phyloP scores from a whole-genome alignment of 495 filamentous ascomycete species.

The Elasticomyces elasticus region DNA sequence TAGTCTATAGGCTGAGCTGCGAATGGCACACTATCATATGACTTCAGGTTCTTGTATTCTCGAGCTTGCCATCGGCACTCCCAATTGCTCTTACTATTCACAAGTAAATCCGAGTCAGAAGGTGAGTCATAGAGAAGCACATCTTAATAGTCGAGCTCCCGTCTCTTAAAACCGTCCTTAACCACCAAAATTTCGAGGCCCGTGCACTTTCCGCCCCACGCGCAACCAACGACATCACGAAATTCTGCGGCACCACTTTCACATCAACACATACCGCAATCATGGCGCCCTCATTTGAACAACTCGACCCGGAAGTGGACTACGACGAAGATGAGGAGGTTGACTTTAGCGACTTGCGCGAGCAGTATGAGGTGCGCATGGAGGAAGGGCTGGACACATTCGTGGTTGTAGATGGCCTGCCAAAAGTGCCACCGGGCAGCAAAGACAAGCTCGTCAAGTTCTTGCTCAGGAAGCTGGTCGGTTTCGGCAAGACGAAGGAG shows the following conservation, averaged over 20 bases:
- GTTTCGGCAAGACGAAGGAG: slow-evolving; percentile 72
- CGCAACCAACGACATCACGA: neutral
- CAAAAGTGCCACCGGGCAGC: slow-evolving; percentile 70
- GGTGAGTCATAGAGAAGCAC: too few relatives aligned
- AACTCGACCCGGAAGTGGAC: slow-evolving; percentile 66
- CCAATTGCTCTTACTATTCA: too few relatives aligned
- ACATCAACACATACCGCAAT: neutral
- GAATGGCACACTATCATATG: too few relatives aligned
- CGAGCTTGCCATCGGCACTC: too few relatives aligned
- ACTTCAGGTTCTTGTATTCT: too few relatives aligned
- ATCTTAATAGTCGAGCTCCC: too few relatives aligned
- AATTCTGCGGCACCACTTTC: neutral
- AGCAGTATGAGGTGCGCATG: slow-evolving; percentile 87
- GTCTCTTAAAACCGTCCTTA: too few relatives aligned
- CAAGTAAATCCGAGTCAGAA: too few relatives aligned
- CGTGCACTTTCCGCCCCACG: neutral
- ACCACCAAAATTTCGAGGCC: too few relatives aligned
- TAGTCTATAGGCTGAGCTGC: neutral
- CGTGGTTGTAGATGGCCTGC: slow-evolving; percentile 88
- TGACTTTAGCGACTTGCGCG: slow-evolving; percentile 74
- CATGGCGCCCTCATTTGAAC: slow-evolving; percentile 68
- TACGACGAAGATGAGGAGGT: slow-evolving; percentile 83
- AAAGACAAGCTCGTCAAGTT: slow-evolving; percentile 89
- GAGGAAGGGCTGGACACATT: slow-evolving; percentile 95
- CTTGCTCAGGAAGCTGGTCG: slow-evolving; percentile 77